phyloP scores from a whole-genome alignment of 2,329 filamentous ascomycete genomes.

The Cladosporium colombiae region DNA sequence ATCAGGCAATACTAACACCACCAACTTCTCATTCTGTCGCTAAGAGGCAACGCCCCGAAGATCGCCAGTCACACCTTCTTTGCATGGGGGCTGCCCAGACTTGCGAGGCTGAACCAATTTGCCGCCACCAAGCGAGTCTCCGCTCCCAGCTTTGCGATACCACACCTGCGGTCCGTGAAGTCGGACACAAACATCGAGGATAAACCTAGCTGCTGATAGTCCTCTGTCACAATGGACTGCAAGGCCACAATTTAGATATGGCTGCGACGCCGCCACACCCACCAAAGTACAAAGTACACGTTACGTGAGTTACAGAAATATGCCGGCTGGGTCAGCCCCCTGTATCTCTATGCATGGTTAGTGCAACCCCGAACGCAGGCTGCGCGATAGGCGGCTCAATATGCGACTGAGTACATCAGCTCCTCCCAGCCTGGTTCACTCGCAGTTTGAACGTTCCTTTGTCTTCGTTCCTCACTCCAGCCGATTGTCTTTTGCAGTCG shows the following conservation, averaged over 20 bases:
- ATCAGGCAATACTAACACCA: conserved; percentile 5
- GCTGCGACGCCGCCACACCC: not conserved
- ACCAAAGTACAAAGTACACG: not conserved
- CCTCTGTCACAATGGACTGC: not conserved
- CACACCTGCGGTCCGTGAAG: not conserved
- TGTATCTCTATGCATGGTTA: not conserved
- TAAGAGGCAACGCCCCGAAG: not conserved
- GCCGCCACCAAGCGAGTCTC: not conserved
- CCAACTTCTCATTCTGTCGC: not conserved
- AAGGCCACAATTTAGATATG: not conserved
- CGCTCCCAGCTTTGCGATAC: not conserved
- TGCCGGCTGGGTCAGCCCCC: not conserved
- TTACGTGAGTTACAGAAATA: not conserved
- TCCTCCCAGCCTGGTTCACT: not conserved
- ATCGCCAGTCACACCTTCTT: not conserved
- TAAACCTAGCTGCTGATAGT: not conserved
- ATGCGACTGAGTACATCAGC: not conserved
- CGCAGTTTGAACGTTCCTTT: not conserved
- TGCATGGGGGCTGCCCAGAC: not conserved
- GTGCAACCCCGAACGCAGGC: not conserved
- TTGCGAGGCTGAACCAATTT: not conserved
- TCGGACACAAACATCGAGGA: not conserved
- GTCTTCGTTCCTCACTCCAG: not conserved
- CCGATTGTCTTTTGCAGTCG: not conserved
- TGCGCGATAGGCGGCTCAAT: not conserved